A percentile compares a stretch with the other conserved stretches of the same genome.
Conservation (phyloP, 257 asterid genomes). For the Solanum peruvianum region DNA sequence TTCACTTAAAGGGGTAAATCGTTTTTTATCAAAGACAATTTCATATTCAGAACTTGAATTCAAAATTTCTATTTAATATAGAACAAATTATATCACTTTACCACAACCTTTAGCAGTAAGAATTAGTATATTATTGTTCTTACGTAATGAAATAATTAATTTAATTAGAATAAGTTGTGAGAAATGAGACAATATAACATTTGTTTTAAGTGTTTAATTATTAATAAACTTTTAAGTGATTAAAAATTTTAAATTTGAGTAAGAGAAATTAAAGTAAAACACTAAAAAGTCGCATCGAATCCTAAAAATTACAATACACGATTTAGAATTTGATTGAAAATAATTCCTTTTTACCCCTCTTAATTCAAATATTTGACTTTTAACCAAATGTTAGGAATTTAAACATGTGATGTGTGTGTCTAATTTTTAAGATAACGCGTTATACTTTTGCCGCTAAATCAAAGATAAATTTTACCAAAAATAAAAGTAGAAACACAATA, state of each 20-base stretch:
- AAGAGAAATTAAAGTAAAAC: not conserved
- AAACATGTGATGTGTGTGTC: not conserved
- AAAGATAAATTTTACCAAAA: not conserved
- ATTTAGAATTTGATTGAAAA: too few relatives aligned
- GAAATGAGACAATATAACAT: not conserved
- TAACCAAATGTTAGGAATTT: not conserved
- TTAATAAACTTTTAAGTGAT: not conserved
- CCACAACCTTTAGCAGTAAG: not conserved
- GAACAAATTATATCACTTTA: not conserved
- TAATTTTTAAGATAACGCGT: not conserved
- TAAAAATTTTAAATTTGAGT: not conserved
- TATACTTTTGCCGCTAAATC: not conserved
- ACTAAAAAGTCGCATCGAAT: not conserved
- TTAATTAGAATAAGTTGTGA: not conserved
- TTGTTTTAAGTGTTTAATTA: not conserved
- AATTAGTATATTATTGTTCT: not conserved
- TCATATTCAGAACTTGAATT: not conserved
- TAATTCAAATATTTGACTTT: not conserved
- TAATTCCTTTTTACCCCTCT: not conserved
- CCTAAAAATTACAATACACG: not conserved
- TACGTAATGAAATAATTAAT: not conserved
- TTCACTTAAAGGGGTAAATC: not conserved
- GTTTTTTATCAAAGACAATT: not conserved
- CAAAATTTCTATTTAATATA: not conserved
- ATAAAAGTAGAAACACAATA: not conserved